These are phyloP conservation scores for Candida dubliniensis DNA, from an alignment of 1,139 yeast genomes.

Conservation along the genomic window DNA sequence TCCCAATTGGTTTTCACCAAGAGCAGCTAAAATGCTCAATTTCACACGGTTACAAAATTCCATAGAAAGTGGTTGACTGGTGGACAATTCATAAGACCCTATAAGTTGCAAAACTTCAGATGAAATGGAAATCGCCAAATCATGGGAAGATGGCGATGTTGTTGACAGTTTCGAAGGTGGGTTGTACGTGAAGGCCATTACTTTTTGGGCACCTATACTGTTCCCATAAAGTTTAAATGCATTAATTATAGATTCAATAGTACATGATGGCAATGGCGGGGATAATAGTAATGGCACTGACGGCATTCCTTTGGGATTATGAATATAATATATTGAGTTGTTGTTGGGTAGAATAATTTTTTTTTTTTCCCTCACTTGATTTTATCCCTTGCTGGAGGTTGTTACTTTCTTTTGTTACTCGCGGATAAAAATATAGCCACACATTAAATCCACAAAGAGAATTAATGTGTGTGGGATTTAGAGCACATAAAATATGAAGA, in stretches of 20 bases:
- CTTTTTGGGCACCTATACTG: background rate
- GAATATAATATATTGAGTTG: background rate
- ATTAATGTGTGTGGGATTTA: no score
- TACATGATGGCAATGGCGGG: background rate
- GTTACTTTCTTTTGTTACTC: no score
- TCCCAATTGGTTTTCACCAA: background rate
- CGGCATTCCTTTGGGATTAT: background rate
- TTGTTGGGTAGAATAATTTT: background rate
- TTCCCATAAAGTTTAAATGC: background rate
- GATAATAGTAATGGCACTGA: background rate
- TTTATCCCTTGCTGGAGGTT: no score
- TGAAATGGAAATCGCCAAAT: no score
- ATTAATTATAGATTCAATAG: background rate
- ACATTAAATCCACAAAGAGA: no score
- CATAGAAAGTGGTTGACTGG: constrained; percentile 2
- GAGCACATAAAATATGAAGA: no score
- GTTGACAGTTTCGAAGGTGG: background rate
- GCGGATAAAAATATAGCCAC: no score
- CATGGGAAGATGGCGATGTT: background rate
- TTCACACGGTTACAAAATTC: background rate
- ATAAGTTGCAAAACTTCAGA: constrained; percentile 2
- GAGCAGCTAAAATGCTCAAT: background rate
- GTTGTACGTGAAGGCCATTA: background rate
- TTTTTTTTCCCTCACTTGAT: no score
- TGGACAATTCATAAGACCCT: constrained; percentile 1